These are phyloP conservation scores for Aureobasidium sp. DNA, from an alignment of 2,329 filamentous ascomycete genomes.

Conservation along the genomic window DNA sequence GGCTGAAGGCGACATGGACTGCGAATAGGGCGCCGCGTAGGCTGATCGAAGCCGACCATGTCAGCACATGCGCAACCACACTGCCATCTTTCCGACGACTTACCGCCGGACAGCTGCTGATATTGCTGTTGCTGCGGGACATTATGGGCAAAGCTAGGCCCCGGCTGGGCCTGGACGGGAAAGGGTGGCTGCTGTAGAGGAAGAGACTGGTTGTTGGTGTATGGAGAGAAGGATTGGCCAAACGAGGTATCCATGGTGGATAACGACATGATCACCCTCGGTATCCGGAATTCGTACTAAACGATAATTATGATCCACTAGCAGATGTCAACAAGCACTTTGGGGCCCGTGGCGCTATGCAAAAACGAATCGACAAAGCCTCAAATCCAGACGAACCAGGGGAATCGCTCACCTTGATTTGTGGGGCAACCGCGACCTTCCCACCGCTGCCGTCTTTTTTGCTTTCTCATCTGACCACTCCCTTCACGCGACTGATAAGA, in stretches of 20 bases:
- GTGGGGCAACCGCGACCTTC: background rate
- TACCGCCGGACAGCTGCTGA: constrained; percentile 20
- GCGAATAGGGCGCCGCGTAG: constrained; percentile 29
- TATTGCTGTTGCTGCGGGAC: constrained; percentile 19
- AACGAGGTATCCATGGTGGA: background rate
- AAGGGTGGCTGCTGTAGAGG: constrained; percentile 31
- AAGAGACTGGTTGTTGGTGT: constrained; percentile 32
- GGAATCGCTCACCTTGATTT: background rate
- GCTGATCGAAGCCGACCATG: background rate
- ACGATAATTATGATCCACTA: background rate
- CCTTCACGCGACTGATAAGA: background rate
- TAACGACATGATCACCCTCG: constrained; percentile 1
- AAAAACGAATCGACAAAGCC: background rate
- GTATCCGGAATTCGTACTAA: constrained; percentile 1
- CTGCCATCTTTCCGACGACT: constrained; percentile 1
- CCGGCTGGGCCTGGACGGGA: background rate
- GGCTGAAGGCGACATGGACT: constrained; percentile 23
- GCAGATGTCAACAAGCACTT: constrained; percentile 5
- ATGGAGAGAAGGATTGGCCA: constrained; percentile 7
- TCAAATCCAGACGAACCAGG: background rate
- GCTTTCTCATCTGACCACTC: background rate
- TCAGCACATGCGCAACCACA: background rate
- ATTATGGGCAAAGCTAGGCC: background rate
- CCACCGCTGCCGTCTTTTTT: background rate
- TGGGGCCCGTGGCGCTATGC: constrained; percentile 2